These are phyloP conservation scores for Leptographium procerum DNA, from an alignment of 2,329 filamentous ascomycete genomes.

Conservation along the genomic window DNA sequence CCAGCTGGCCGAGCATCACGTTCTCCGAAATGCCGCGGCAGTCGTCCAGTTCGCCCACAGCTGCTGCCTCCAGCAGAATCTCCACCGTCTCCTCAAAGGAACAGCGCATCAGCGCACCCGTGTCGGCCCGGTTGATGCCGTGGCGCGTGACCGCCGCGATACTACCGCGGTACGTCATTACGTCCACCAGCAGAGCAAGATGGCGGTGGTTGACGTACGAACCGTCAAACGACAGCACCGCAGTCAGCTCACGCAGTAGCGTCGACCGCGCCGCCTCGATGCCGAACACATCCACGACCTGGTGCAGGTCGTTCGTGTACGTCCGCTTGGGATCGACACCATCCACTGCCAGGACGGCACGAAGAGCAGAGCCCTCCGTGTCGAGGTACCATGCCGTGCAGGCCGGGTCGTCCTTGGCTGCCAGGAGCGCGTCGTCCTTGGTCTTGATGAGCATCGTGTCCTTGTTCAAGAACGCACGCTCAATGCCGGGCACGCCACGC, in stretches of 20 bases:
- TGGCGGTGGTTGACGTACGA: conserved; percentile 99
- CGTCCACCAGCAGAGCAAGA: conserved; percentile 85
- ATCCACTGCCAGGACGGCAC: conserved; percentile 71
- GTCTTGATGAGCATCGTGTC: conserved; percentile 57
- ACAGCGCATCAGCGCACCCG: conserved; percentile 96
- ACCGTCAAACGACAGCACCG: conserved; percentile 94
- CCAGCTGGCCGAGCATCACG: conserved; percentile 94
- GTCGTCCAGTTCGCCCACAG: conserved; percentile 90
- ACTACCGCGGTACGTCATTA: conserved; percentile 92
- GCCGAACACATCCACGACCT: conserved; percentile 87
- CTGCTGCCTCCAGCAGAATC: conserved; percentile 90
- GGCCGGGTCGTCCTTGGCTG: conserved; percentile 58
- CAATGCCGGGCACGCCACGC: conserved; percentile 79
- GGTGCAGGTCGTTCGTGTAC: conserved; percentile 91
- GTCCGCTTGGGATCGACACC: conserved; percentile 81
- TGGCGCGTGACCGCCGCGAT: conserved; percentile 96
- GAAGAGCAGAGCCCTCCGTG: conserved; percentile 80
- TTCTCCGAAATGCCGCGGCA: conserved; percentile 98
- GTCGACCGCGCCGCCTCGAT: conserved; percentile 89
- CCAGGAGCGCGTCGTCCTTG: conserved; percentile 60
- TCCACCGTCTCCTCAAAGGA: conserved; percentile 99
- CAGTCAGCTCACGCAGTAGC: conserved; percentile 76
- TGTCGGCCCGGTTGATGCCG: conserved; percentile 96
- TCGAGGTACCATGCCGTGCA: conserved; percentile 95
- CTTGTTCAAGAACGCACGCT: conserved; percentile 86